These are phyloP conservation scores for Arthrobotrys conoides DNA, from an alignment of 2,329 filamentous ascomycete species.

Conservation along the genomic window DNA sequence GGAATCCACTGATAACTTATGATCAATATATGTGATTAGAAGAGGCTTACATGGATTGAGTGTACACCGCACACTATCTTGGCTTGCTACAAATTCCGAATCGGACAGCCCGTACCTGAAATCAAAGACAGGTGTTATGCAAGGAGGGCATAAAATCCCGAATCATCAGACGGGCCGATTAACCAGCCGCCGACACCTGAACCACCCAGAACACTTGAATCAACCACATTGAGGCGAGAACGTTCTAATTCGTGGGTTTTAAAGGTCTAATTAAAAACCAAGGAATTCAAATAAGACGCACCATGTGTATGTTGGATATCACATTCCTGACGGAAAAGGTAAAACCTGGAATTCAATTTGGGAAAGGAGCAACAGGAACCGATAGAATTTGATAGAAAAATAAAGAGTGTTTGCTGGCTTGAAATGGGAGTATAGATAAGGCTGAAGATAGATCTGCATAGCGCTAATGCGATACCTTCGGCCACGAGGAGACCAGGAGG, in stretches of 20 bases:
- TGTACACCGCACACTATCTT: background rate
- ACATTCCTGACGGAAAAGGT: slow-evolving; percentile 16
- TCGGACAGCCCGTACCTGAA: background rate
- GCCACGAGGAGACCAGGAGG: slow-evolving; percentile 19
- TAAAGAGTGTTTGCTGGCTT: background rate
- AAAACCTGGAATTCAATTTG: background rate
- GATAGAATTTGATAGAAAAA: background rate
- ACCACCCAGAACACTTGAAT: background rate
- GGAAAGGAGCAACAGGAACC: background rate
- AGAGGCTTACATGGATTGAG: background rate
- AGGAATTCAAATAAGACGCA: background rate
- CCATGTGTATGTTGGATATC: slow-evolving; percentile 3
- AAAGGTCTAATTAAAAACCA: background rate
- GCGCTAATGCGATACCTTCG: slow-evolving; percentile 4
- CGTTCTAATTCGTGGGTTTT: background rate
- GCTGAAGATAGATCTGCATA: slow-evolving; percentile 12
- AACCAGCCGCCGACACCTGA: background rate
- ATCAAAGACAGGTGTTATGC: background rate
- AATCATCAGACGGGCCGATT: background rate
- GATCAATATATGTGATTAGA: background rate
- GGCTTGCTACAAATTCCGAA: background rate
- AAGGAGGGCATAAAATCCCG: background rate
- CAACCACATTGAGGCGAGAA: background rate
- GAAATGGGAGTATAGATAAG: background rate
- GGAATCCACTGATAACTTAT: background rate